Evolutionary conservation across 768 basidiomycete genomes (phyloP).

Genomic region (Boletus huronensis): DNA sequence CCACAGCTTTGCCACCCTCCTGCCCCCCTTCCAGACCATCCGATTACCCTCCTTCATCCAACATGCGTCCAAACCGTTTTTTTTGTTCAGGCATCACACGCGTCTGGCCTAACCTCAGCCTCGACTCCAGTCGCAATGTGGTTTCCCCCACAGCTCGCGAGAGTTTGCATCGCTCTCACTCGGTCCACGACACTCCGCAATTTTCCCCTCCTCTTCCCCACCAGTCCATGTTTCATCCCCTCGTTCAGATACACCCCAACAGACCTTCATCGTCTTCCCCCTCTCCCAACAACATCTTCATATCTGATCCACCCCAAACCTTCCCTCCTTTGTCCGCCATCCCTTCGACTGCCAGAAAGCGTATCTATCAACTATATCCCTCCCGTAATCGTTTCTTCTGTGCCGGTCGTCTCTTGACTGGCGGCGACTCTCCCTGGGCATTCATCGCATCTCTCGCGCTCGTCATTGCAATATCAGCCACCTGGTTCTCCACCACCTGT

Average conservation of each 20-base stretch:
- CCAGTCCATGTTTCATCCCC: slow-evolving; percentile 21
- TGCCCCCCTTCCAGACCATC: neutral
- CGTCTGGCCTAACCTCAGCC: slow-evolving; percentile 49
- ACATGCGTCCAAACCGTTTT: neutral
- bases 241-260: slow-evolving; percentile 26
- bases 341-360: slow-evolving; percentile 35
- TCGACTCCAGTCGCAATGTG: slow-evolving; percentile 45
- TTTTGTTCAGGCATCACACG: slow-evolving; percentile 50
- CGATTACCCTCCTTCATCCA: neutral
- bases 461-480: slow-evolving; percentile 62
- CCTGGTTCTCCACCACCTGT: slow-evolving; percentile 88
- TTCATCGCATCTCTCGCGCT: slow-evolving; percentile 65
- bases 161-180: slow-evolving; percentile 6
- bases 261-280: slow-evolving; percentile 22
- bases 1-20: neutral
- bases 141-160: slow-evolving; percentile 2
- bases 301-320: slow-evolving; percentile 29
- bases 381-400: slow-evolving; percentile 78
- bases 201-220: slow-evolving; percentile 6
- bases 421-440: slow-evolving; percentile 83
- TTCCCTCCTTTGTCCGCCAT: slow-evolving; percentile 34
- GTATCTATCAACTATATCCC: slow-evolving; percentile 62
- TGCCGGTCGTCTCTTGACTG: slow-evolving; percentile 69
- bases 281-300: slow-evolving; percentile 29
- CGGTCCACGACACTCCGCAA: slow-evolving; percentile 9